These are phyloP conservation scores for Dioscorea cayenensis DNA, from an alignment of 116 monocot species.

Conservation along the genomic window DNA sequence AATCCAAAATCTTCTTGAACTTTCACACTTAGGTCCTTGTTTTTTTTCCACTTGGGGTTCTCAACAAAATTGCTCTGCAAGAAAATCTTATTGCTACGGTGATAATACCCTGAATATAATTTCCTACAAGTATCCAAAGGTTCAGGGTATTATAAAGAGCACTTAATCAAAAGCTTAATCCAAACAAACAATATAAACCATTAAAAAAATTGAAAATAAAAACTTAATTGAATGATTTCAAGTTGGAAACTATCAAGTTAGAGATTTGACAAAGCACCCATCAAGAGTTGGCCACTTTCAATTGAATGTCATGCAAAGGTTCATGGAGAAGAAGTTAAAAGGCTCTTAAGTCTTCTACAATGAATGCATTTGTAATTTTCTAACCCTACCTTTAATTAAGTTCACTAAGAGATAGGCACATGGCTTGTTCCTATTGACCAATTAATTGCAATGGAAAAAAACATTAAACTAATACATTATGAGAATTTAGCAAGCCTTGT, in stretches of 20 bases:
- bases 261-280: background rate
- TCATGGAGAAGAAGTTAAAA: background rate
- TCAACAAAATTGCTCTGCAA: too few relatives aligned
- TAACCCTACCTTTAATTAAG: background rate
- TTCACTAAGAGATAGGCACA: background rate
- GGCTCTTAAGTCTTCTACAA: background rate
- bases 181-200: background rate
- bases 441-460: too few relatives aligned
- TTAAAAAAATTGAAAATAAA: background rate
- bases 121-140: too few relatives aligned
- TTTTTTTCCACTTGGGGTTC: too few relatives aligned
- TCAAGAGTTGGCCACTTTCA: background rate
- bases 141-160: too few relatives aligned
- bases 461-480: too few relatives aligned
- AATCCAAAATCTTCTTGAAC: too few relatives aligned
- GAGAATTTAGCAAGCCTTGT: too few relatives aligned
- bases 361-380: background rate
- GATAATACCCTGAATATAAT: too few relatives aligned
- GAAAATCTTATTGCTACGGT: too few relatives aligned
- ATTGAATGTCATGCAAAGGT: conserved; percentile 1
- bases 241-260: background rate
- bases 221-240: background rate
- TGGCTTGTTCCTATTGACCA: background rate
- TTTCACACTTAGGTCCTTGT: too few relatives aligned
- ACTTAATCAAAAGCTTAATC: background rate